Percentiles rank a stretch among this genome's conserved stretches.
Conservation (phyloP, 805 yeast genomes). For the Sugiyamaella floridensis region DNA sequence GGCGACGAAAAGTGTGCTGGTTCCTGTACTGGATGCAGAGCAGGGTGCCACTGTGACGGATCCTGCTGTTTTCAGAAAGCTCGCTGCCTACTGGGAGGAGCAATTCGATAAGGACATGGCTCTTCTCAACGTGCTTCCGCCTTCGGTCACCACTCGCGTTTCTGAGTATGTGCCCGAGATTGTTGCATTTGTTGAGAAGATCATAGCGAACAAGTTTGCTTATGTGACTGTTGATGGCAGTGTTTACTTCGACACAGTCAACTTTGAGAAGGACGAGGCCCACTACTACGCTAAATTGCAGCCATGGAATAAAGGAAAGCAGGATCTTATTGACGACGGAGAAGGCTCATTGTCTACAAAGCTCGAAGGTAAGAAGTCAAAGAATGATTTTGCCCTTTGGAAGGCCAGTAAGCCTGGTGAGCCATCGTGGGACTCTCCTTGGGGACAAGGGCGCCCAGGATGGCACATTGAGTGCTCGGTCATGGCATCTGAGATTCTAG, state of each 20-base stretch:
- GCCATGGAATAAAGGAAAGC: conserved; percentile 94
- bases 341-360: conserved; percentile 72
- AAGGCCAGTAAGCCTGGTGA: conserved; percentile 95
- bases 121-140: conserved; percentile 72
- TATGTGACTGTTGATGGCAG: conserved; percentile 81
- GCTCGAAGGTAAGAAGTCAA: conserved; percentile 55
- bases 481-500: conserved; percentile 89
- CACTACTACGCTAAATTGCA: conserved; percentile 94
- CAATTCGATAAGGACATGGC: conserved; percentile 83
- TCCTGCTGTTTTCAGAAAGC: conserved; percentile 70
- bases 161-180: conserved; percentile 95
- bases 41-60: conserved; percentile 74
- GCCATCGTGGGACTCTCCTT: conserved; percentile 90
- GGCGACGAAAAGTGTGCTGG: conserved; percentile 65
- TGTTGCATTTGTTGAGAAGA: conserved; percentile 65
- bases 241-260: conserved; percentile 88
- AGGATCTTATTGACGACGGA: conserved; percentile 83
- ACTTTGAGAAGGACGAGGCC: conserved; percentile 61
- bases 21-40: conserved; percentile 63
- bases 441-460: conserved; percentile 98
- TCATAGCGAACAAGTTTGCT: conserved; percentile 76
- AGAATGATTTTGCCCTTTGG: conserved; percentile 95
- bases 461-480: conserved; percentile 99
- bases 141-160: conserved; percentile 85
- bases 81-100: conserved; percentile 86